Evolutionary conservation across 2,329 filamentous ascomycete genomes (phyloP).

Genomic region (Fusarium secorum): DNA sequence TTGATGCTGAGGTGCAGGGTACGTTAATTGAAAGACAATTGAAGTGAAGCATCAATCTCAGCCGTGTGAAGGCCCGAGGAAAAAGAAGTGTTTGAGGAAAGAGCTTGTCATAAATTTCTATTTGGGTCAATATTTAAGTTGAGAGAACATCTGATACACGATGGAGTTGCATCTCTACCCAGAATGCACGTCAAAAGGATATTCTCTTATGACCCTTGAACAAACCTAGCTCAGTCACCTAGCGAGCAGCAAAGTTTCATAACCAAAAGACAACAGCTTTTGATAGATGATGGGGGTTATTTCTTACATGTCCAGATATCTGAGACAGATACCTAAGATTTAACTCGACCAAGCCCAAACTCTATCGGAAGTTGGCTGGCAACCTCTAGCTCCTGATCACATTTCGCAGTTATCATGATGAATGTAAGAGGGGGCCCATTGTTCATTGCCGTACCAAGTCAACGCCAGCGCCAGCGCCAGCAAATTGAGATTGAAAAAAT

Average conservation of each 20-base stretch:
- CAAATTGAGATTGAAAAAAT: accelerated
- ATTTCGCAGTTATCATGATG: not conserved
- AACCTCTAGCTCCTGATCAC: not conserved
- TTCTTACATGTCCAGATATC: accelerated
- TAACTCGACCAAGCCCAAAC: accelerated
- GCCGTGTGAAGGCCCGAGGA: accelerated
- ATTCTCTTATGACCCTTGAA: accelerated
- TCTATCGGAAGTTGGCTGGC: accelerated
- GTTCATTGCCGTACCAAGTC: not conserved
- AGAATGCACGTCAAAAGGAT: accelerated
- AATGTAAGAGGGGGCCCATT: too few relatives aligned
- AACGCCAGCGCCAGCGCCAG: accelerated
- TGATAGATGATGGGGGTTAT: not conserved
- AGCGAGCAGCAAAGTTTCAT: accelerated
- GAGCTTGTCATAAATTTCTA: accelerated
- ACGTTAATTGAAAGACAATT: not conserved
- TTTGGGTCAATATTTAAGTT: accelerated
- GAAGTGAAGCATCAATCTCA: not conserved
- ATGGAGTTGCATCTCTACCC: too few relatives aligned
- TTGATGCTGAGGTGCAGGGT: not conserved
- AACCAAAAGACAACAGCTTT: accelerated
- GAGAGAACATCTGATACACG: accelerated
- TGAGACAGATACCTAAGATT: accelerated
- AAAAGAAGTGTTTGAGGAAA: too few relatives aligned
- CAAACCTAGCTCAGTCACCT: accelerated